phyloP scores from a whole-genome alignment of 352 stramenopile species.

The Phytophthora brassicae region DNA sequence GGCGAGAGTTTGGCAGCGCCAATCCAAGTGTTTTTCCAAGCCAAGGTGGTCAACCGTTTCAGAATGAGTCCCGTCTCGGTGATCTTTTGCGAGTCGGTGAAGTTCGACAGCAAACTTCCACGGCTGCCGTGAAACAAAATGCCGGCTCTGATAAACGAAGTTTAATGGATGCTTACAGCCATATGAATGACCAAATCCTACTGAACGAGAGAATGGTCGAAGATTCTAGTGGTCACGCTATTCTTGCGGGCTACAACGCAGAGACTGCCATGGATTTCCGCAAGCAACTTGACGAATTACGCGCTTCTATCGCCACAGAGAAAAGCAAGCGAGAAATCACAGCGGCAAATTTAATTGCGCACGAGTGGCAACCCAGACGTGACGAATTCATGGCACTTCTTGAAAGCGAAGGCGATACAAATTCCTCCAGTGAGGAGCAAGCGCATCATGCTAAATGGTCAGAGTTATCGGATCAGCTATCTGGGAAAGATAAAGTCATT shows the following conservation, averaged over 20 bases:
- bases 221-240: constrained; percentile 25
- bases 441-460: constrained; percentile 23
- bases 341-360: constrained; percentile 42
- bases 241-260: constrained; percentile 29
- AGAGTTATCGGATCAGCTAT: constrained; percentile 14
- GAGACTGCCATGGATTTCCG: constrained; percentile 34
- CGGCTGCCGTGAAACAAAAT: constrained; percentile 1
- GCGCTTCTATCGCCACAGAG: constrained; percentile 34
- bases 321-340: constrained; percentile 43
- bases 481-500: constrained; percentile 18
- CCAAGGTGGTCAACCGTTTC: neutral
- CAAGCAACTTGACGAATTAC: constrained; percentile 41
- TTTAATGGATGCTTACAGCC: constrained; percentile 33
- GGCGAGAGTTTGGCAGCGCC: neutral
- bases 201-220: constrained; percentile 45
- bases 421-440: constrained; percentile 20
- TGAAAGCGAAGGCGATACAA: neutral
- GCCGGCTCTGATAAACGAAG: constrained; percentile 15
- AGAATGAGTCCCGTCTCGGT: neutral
- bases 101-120: neutral
- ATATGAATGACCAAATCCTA: constrained; percentile 42
- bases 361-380: constrained; percentile 18
- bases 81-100: constrained; percentile 1
- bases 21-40: neutral
- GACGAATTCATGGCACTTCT: constrained; percentile 21